Evolutionary conservation across 163 green algal species (phyloP), one percentile per base, ranked within the genome.

Genomic region (Prototheca wickerhamii): DNA sequence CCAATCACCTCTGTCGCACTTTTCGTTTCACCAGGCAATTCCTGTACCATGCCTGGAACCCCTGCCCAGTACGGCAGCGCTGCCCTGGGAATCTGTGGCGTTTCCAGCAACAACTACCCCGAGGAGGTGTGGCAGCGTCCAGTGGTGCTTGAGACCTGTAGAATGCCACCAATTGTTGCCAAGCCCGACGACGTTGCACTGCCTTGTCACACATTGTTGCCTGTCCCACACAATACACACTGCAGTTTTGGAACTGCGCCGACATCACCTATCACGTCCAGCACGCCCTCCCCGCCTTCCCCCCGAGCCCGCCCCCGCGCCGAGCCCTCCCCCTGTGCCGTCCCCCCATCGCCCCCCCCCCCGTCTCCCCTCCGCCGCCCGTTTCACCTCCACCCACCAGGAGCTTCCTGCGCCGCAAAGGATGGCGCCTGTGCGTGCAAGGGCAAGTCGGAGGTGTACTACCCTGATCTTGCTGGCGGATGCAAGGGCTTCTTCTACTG

Each of bases 221-320:
- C n/a, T n/a, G n/a, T n/a, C n/a, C n/a, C n/a, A n/a, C n/a, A n/a
- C n/a, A n/a, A n/a, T n/a, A n/a, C n/a, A n/a, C n/a, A 44, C 37
- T 21, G 10, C 10, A 71, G 64, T 71, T 71, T 33, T 71, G 64
- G 64, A 71, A 71, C 37, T 63, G 51, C 56, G 64, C 64, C 8
- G 64, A 71, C 57, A 58, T 71, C 33, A 35, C 26, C 25, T 21
- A 71, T 65, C 29, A 35, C 23, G n/a, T 42, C 29, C 25, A 32
- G 34, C 29, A 50, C 26, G 37, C 15, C 37, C 37, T 21, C 10
- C 37, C 37, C 37, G 37, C 10, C 37, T 10, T 1, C 37, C 10
- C 15, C n/a, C n/a, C n/a, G n/a, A n/a, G n/a, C n/a, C n/a, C n/a
- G n/a, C n/a, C n/a, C n/a, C n/a, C n/a, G 23, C n/a, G 34, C 61